Base-by-base conservation (phyloP, 352 stramenopile species). In the Phytophthora rubi region DNA sequence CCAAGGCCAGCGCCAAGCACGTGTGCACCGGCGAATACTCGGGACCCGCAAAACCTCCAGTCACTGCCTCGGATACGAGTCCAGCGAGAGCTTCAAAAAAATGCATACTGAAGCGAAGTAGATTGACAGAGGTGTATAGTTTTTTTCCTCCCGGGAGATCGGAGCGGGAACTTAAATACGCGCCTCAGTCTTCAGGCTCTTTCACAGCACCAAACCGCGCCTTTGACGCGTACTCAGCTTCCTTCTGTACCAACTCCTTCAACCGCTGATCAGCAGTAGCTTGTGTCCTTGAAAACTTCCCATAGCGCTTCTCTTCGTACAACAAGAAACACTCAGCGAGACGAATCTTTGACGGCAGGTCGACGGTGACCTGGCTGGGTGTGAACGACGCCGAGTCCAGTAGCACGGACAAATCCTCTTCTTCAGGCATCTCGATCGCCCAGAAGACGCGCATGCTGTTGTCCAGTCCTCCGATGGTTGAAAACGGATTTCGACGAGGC, bases 401-500 rank as follows among this genome's bases (percentile, higher is more conserved):
- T 30, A 90, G 53, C 35, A 92, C 81, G 0, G 77, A 75, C 18
- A 92, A 28, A 35, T 92, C 84, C 7, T 77, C 73, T 72, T 83
- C 67, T 33, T 89, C 71, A 0, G 84, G 80, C 44, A 92, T 78
- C 58, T 88, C 80, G n/a, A 67, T 64, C 37, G 81, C 62, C 82
- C 81, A 88, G 61, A 81, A 78, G 13, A 77, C 59, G 8, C 73
- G 65, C 81, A 92, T 88, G 39, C 81, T 89, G 51, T 84, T 70
- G 56, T 93, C 83, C 44, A 94, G 71, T 0, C 85, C 86, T 28
- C 85, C 85, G 42, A 91, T 80, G 2, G 85, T 94, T 32, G 76
- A 85, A 49, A 94, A 91, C 15, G 86, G 86, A 44, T 94, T 93
- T 13, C 83, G 80, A 47, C 84, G 79, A 61, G 57, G 35, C 4